Evolutionary conservation across 805 yeast species (phyloP), one percentile per base, ranked within the genome.

Genomic region (Tetrapisispora arboricola): DNA sequence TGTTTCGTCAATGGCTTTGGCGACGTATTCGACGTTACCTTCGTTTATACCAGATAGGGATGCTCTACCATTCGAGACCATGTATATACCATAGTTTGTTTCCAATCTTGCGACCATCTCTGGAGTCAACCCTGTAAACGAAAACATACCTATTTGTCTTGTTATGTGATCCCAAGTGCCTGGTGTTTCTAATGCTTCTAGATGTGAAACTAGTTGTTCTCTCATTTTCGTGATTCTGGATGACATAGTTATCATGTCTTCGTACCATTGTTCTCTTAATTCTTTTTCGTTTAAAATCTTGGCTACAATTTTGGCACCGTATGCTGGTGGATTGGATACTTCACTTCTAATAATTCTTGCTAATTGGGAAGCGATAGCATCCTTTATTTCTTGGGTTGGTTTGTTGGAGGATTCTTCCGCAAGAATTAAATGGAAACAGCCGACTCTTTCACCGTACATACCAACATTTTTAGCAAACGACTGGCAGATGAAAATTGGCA

Each of bases 391-490:
- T 1, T 63, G 53, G 44, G 65, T 60, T 19, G 64, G 54, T 7
- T 64, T 55, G n/a, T n/a, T 15, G 50, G 36, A 21, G 44, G 45
- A 9, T 46, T 42, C 42, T 54, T 56, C 28, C 27, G 77, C 73
- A 20, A 79, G 60, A 10, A 85, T 75, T 19, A 88, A 60, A 58
- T 88, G 96, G 62, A 90, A 74, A 20, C 92, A 94, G 47, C 98
- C 98, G 26, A 82, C 86, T 70, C 98, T 82, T 71, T 90, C 97
- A 63, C 97, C 97, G 60, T 90, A 90, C 78, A 90, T 80, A 49
- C 97, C 97, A 57, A 84, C 84, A 66, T 92, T 90, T 65, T 90
- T 90, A 42, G 97, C 95, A 64, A 90, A 90, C 9, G 96, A 87
- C 71, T 90, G 98, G 65, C 95, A 87, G 43, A 90, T 73, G 25